Base-by-base conservation (phyloP, 805 yeast genomes). In the Lipomyces yamadae region DNA sequence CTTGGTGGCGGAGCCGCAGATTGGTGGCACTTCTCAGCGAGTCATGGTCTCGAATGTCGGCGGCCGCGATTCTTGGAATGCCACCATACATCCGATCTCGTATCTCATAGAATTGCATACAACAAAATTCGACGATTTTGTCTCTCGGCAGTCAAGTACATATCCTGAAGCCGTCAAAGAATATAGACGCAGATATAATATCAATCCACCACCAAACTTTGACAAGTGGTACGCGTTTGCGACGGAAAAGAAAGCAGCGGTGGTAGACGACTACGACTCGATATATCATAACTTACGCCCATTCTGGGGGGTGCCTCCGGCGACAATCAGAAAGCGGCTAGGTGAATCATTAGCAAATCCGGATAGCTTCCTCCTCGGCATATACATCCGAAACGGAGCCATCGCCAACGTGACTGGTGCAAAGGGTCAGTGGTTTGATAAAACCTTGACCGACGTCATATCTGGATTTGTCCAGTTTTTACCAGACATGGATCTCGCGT, bases 401-500 rank as follows among this genome's bases (percentile, higher is more conserved):
- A 62, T 70, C 45, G 67, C 64, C n/a, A 59, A 69, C 45, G 32
- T 61, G 34, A 62, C 67, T 7, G 69, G 71, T 24, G 48, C 37
- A 5, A 60, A 48, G 39, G 65, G 70, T 10, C 71, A 64, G 32
- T 70, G 72, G 72, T 62, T 64, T 50, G 69, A 65, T 32, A 35
- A 18, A 2, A 64, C 69, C 7, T 32, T 72, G 15, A 29, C 30
- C 6, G 45, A 57, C 1, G 71, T 72, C 69, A 62, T 68, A 35
- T 52, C 52, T 35, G 67, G 65, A 18, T 72, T 72, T 72, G 72
- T 65, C 6, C 55, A 62, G 42, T 63, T 62, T 33, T 57, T 72
- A 35, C 75, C 75, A 2, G 73, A 72, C 52, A 72, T 72, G 75
- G 74, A 72, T 52, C 29, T 72, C 5, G 72, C 70, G 34, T 67